Conservation (phyloP, 2,329 filamentous ascomycete species). For the Ceratocystis albifundus region DNA sequence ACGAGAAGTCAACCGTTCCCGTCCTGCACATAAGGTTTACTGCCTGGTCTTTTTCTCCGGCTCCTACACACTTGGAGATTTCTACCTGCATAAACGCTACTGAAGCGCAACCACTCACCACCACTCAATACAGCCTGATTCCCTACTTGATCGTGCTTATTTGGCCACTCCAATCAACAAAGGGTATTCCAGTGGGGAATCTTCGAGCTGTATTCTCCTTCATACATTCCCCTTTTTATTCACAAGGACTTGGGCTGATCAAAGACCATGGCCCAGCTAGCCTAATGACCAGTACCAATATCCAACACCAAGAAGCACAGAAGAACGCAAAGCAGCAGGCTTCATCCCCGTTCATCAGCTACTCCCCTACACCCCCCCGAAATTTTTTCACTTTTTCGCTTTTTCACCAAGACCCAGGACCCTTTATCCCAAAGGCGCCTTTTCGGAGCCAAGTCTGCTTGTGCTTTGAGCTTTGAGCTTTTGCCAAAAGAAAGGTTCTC, state of each 20-base stretch:
- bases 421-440: constrained; percentile 7
- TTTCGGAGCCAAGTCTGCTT: not conserved
- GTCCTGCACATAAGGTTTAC: constrained; percentile 7
- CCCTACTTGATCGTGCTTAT: not conserved
- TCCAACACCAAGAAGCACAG: constrained; percentile 7
- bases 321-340: constrained; percentile 8
- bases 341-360: constrained; percentile 12
- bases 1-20: not conserved
- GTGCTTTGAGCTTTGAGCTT: constrained; percentile 4
- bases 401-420: constrained; percentile 3
- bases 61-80: constrained; percentile 8
- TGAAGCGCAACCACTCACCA: not conserved
- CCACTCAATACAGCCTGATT: not conserved
- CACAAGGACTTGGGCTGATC: constrained; percentile 9
- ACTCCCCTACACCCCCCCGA: constrained; percentile 10
- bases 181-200: not conserved
- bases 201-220: not conserved
- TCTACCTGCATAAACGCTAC: not conserved
- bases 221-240: not conserved
- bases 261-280: constrained; percentile 7
- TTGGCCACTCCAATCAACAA: not conserved
- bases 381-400: not conserved
- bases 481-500: not conserved
- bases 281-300: constrained; percentile 9
- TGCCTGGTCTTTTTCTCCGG: not conserved